A percentile compares a stretch with the other conserved stretches of the same genome.
Evolutionary conservation across 2,329 filamentous ascomycete genomes (phyloP).

Genomic region (Myriosclerotinia curreyana): DNA sequence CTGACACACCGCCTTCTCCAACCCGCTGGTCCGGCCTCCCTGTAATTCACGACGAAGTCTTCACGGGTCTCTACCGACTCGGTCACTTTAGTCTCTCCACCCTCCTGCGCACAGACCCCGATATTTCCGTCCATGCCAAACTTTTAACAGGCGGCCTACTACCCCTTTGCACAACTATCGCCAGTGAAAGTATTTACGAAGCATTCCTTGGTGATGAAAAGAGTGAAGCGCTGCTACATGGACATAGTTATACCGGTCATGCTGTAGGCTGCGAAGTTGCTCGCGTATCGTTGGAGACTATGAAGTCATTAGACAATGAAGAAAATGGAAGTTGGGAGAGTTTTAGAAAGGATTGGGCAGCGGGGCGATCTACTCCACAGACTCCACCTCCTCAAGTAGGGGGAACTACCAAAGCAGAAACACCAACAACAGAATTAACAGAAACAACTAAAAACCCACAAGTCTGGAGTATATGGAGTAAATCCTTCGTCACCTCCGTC

Average conservation of each 20-base stretch:
- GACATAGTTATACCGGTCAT: constrained; percentile 85
- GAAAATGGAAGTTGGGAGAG: constrained; percentile 56
- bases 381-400: background rate
- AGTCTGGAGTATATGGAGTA: constrained; percentile 71
- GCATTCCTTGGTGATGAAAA: constrained; percentile 71
- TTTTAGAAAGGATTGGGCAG: constrained; percentile 51
- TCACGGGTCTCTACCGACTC: constrained; percentile 80
- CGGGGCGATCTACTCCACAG: too few species aligned
- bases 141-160: constrained; percentile 77
- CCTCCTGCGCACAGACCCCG: constrained; percentile 65
- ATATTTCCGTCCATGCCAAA: constrained; percentile 80
- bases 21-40: constrained; percentile 68
- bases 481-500: constrained; percentile 54
- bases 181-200: constrained; percentile 69
- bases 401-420: background rate
- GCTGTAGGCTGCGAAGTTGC: constrained; percentile 78
- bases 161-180: constrained; percentile 72
- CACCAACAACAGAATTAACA: too few species aligned
- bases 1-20: constrained; percentile 27
- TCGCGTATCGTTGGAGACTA: constrained; percentile 58
- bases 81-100: constrained; percentile 68
- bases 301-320: constrained; percentile 55
- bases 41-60: constrained; percentile 81
- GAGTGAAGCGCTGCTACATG: constrained; percentile 74
- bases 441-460: constrained; percentile 12